Base-by-base conservation (phyloP, 352 stramenopile species). In the Phytophthora pluvialis region DNA sequence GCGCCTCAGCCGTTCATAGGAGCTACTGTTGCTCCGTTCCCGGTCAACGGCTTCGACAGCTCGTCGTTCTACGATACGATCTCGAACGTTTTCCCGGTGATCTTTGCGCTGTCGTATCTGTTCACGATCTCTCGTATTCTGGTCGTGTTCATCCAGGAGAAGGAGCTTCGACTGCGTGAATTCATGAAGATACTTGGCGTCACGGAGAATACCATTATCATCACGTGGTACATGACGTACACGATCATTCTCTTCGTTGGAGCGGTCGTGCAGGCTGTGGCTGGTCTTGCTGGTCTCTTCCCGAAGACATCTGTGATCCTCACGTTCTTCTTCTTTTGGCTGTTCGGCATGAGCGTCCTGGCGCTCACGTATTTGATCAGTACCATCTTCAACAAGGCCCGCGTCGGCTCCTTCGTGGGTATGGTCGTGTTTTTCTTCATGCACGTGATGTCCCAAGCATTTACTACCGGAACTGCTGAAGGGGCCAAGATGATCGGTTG, bases 161-260 rank as follows among this genome's bases (percentile, higher is more conserved):
- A 97, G 40, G 93, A 98, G 60, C 79, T 78, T 4, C 78, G 87
- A 1, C 77, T 94, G 39, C 90, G 93, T 16, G 94, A 98, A 64
- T 83, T 83, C 39, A 94, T 98, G 73, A 93, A 94, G 66, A 84
- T 88, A 44, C 88, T 98, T 58, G 95, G 95, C 13, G 79, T 98
- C 25, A 94, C 70, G 8, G 82, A 93, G 47, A 73, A 57, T 12
- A 70, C 65, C n/a, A 91, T 93, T 48, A 70, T 90, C 15, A 47
- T 76, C 25, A 86, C 75, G 21, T 93, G 84, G 84, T 91, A 88
- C 57, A 80, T 98, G 48, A 96, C 90, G 28, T 97, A 97, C 78
- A 66, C 89, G 3, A 29, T 81, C 18, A 91, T 98, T 38, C 66
- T 97, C 21, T 64, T 96, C 13, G 39, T 94, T 13, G 77, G 83